Evolutionary conservation across 2,329 filamentous ascomycete species (phyloP).

Genomic region (Trichoderma breve): DNA sequence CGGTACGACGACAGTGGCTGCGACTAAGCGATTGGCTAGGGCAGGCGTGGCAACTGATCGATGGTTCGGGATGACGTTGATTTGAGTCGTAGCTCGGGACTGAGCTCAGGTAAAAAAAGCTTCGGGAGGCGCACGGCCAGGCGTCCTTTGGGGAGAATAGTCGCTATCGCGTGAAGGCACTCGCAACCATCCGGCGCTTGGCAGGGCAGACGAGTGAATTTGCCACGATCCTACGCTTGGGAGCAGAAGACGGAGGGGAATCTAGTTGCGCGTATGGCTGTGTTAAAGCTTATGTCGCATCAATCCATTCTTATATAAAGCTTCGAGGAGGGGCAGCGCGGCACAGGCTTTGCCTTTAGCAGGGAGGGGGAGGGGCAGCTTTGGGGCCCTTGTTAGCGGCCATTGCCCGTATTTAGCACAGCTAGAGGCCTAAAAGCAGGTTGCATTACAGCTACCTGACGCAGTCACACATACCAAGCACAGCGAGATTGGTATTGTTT

Average conservation of each 20-base stretch:
- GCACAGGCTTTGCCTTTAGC: background rate
- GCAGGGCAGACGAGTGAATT: background rate
- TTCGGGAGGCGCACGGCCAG: background rate
- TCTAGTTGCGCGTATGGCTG: background rate
- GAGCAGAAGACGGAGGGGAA: background rate
- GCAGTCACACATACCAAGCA: background rate
- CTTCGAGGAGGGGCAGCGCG: slow-evolving; percentile 7
- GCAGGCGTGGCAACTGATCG: slow-evolving; percentile 16
- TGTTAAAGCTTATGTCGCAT: background rate
- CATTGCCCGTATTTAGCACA: background rate
- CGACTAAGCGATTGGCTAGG: background rate
- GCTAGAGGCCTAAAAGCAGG: background rate
- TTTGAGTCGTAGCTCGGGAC: background rate
- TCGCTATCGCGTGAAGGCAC: background rate
- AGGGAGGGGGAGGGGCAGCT: slow-evolving; percentile 17
- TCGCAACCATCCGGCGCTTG: background rate
- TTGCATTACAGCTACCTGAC: slow-evolving; percentile 11
- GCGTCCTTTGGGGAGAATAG: background rate
- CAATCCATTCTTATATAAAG: background rate
- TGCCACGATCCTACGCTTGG: background rate
- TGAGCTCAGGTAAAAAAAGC: background rate
- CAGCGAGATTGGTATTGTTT: background rate
- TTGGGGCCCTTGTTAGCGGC: background rate
- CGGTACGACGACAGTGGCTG: background rate
- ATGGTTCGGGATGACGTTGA: slow-evolving; percentile 20